Evolutionary conservation across 805 yeast genomes (phyloP).

Genomic region (Clavispora asparagi): DNA sequence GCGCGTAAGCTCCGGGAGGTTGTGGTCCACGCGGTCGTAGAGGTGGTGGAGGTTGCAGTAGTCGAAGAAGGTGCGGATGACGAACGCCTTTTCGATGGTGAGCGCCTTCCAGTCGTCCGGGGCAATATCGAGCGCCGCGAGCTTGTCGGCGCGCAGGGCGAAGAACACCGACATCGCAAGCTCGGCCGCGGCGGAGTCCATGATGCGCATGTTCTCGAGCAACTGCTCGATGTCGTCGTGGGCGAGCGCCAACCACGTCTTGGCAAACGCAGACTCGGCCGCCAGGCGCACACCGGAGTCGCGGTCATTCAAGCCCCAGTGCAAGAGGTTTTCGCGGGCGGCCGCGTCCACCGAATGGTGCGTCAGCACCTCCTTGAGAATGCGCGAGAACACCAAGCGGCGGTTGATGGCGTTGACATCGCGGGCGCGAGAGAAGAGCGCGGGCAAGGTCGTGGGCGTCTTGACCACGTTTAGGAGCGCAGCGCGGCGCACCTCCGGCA

Average conservation of each 20-base stretch:
- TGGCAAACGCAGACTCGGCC: slow-evolving; percentile 63
- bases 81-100: slow-evolving; percentile 69
- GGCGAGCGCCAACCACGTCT: slow-evolving; percentile 65
- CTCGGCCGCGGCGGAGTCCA: slow-evolving; percentile 63
- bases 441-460: slow-evolving; percentile 46
- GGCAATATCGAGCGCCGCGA: slow-evolving; percentile 55
- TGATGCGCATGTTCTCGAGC: slow-evolving; percentile 65
- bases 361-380: slow-evolving; percentile 63
- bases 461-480: slow-evolving; percentile 68
- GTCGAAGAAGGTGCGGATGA: slow-evolving; percentile 61
- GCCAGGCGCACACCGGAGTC: slow-evolving; percentile 70
- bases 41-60: slow-evolving; percentile 55
- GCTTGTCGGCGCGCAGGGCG: slow-evolving; percentile 55
- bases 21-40: slow-evolving; percentile 53
- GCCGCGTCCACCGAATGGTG: slow-evolving; percentile 31
- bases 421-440: slow-evolving; percentile 73
- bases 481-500: slow-evolving; percentile 85
- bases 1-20: slow-evolving; percentile 74
- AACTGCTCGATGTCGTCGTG: slow-evolving; percentile 69
- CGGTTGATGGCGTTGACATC: slow-evolving; percentile 72
- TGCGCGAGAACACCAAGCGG: slow-evolving; percentile 62
- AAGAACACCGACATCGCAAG: slow-evolving; percentile 62
- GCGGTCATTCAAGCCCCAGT: slow-evolving; percentile 86
- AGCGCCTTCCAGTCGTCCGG: slow-evolving; percentile 63
- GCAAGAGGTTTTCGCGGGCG: slow-evolving; percentile 60